Conservation (phyloP, 2,329 filamentous ascomycete species). For the Sarocladiaceae sp. region DNA sequence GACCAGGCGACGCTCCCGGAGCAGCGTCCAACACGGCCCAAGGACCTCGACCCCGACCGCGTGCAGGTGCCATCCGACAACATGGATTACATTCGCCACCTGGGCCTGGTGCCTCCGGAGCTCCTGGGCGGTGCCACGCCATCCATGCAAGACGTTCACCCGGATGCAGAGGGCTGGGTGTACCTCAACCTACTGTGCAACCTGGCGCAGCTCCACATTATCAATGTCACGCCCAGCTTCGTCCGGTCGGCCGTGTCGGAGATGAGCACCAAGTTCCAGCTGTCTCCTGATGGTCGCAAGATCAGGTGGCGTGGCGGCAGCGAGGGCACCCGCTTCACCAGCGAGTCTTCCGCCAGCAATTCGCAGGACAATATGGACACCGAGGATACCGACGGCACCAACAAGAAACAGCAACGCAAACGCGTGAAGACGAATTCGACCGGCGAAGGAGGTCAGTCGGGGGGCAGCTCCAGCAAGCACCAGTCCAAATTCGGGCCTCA, state of each 20-base stretch:
- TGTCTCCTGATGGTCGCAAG: conserved; percentile 73
- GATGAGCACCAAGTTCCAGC: conserved; percentile 69
- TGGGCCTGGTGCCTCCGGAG: conserved; percentile 62
- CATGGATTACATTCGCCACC: conserved; percentile 72
- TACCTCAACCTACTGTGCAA: conserved; percentile 78
- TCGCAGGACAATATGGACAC: conserved; percentile 35
- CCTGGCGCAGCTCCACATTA: conserved; percentile 79
- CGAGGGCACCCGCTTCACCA: conserved; percentile 61
- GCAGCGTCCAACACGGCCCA: conserved; percentile 71
- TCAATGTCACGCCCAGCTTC: conserved; percentile 77
- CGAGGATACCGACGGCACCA: conserved; percentile 45
- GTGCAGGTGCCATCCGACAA: conserved; percentile 72
- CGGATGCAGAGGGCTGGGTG: conserved; percentile 71
- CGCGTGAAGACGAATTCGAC: conserved; percentile 38
- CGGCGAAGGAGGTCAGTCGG: conserved; percentile 28
- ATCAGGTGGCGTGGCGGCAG: conserved; percentile 73
- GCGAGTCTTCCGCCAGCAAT: conserved; percentile 53
- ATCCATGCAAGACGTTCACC: conserved; percentile 42
- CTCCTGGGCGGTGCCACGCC: conserved; percentile 37
- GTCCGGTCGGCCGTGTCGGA: conserved; percentile 67
- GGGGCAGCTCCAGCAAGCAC: conserved; percentile 29
- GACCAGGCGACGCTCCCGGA: conserved; percentile 45
- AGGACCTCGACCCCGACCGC: conserved; percentile 76
- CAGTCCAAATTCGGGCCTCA: conserved; percentile 35
- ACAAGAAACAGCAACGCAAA: conserved; percentile 39